Percentiles rank a stretch among this genome's conserved stretches.
Evolutionary conservation across 441 rosid species (phyloP).

Genomic region (Melastoma candidum): DNA sequence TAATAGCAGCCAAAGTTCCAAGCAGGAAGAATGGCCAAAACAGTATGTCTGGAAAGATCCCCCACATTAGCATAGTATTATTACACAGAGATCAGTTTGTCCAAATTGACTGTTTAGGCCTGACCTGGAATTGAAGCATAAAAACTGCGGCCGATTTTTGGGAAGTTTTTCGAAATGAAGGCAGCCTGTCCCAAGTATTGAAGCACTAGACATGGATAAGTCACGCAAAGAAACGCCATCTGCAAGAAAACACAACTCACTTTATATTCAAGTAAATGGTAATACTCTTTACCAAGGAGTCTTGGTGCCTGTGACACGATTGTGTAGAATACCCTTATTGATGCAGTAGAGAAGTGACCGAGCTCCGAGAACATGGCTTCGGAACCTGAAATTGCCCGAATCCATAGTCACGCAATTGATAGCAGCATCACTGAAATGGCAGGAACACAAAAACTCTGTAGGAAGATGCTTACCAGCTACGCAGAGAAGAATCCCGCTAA

Average conservation of each 20-base stretch:
- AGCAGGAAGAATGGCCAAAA: constrained; percentile 70
- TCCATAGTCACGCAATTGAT: constrained; percentile 16
- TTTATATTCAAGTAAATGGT: too few relatives aligned
- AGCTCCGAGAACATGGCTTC: constrained; percentile 74
- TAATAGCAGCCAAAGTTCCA: constrained; percentile 68
- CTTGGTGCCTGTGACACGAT: too few relatives aligned
- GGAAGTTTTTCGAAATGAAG: constrained; percentile 67
- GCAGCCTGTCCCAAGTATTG: constrained; percentile 99
- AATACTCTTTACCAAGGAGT: too few relatives aligned
- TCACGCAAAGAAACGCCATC: constrained; percentile 63
- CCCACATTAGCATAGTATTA: too few relatives aligned
- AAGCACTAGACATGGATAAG: constrained; percentile 87
- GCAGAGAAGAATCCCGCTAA: constrained; percentile 73
- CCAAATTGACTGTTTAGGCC: background rate
- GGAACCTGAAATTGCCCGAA: constrained; percentile 49
- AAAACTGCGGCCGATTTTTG: constrained; percentile 51
- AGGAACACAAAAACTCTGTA: constrained; percentile 5
- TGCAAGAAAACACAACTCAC: constrained; percentile 28
- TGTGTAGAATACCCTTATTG: constrained; percentile 46
- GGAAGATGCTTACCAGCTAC: constrained; percentile 45
- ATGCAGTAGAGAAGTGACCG: constrained; percentile 68
- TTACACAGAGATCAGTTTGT: too few relatives aligned
- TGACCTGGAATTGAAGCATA: constrained; percentile 84
- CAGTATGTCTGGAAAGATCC: constrained; percentile 5
- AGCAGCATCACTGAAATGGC: constrained; percentile 9